A percentile compares a stretch with the other conserved stretches of the same genome.
phyloP scores from a whole-genome alignment of 2,329 filamentous ascomycete genomes.

The Penicillium nordicum region DNA sequence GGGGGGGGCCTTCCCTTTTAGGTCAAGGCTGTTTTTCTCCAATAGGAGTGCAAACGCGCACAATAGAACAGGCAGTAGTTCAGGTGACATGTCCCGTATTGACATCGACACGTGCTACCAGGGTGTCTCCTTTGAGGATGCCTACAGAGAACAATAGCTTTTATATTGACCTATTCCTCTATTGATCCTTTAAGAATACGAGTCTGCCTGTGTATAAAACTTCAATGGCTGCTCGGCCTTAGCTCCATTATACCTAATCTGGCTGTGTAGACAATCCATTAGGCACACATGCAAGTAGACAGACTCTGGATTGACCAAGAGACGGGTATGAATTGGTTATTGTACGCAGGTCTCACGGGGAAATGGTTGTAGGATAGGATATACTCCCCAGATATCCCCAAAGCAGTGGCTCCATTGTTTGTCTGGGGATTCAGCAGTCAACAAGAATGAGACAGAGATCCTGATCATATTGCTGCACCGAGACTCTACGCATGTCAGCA shows the following conservation, averaged over 20 bases:
- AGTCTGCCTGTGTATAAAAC: background rate
- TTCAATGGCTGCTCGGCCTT: background rate
- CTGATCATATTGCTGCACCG: background rate
- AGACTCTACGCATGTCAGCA: background rate
- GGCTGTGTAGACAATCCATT: background rate
- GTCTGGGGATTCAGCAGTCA: background rate
- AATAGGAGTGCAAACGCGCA: background rate
- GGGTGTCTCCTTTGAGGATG: background rate
- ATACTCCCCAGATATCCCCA: background rate
- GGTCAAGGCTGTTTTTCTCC: background rate
- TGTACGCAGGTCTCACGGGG: background rate
- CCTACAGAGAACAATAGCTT: background rate
- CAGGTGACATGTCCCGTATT: background rate
- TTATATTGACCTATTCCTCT: background rate
- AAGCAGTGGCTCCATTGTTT: background rate
- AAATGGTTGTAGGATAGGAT: background rate
- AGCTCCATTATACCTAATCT: background rate
- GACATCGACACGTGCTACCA: background rate
- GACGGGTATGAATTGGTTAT: background rate
- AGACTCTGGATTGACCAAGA: background rate
- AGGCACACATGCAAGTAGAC: background rate
- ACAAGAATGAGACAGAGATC: background rate
- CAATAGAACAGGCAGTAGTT: background rate
- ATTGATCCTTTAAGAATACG: background rate
- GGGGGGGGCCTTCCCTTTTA: background rate